phyloP scores from a whole-genome alignment of 164 flowering plant species.

The Cinnamomum micranthum region DNA sequence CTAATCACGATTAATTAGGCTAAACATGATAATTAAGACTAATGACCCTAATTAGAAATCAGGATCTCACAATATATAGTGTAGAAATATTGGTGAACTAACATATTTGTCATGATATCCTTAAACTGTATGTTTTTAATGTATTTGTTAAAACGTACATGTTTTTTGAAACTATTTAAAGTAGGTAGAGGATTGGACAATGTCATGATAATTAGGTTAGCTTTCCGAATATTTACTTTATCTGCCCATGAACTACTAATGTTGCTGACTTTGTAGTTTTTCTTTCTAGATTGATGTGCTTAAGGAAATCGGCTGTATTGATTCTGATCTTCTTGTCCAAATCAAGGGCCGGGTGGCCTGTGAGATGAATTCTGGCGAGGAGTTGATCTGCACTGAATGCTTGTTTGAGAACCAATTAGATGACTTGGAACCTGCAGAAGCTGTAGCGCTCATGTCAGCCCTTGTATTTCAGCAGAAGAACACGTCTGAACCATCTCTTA shows the following conservation, averaged over 20 bases:
- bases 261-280: neutral
- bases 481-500: slow-evolving; percentile 86
- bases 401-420: slow-evolving; percentile 94
- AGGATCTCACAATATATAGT: too few relatives aligned
- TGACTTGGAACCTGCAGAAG: slow-evolving; percentile 96
- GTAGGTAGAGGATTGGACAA: too few relatives aligned
- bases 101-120: too few relatives aligned
- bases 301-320: slow-evolving; percentile 83
- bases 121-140: too few relatives aligned
- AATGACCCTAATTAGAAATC: too few relatives aligned
- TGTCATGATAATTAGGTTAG: neutral
- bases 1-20: too few relatives aligned
- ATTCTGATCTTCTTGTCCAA: slow-evolving; percentile 90
- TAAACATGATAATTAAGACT: too few relatives aligned
- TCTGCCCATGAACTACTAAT: too few relatives aligned
- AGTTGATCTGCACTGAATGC: slow-evolving; percentile 93
- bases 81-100: too few relatives aligned
- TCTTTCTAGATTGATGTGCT: slow-evolving; percentile 82
- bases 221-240: neutral
- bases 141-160: too few relatives aligned
- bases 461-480: slow-evolving; percentile 97
- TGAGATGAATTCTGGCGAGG: slow-evolving; percentile 99
- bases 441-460: slow-evolving; percentile 95
- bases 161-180: too few relatives aligned
- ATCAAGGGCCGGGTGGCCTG: slow-evolving; percentile 99